A percentile compares a stretch with the other conserved stretches of the same genome.
Conservation (phyloP, 805 yeast species). For the Candida endomychidarum region DNA sequence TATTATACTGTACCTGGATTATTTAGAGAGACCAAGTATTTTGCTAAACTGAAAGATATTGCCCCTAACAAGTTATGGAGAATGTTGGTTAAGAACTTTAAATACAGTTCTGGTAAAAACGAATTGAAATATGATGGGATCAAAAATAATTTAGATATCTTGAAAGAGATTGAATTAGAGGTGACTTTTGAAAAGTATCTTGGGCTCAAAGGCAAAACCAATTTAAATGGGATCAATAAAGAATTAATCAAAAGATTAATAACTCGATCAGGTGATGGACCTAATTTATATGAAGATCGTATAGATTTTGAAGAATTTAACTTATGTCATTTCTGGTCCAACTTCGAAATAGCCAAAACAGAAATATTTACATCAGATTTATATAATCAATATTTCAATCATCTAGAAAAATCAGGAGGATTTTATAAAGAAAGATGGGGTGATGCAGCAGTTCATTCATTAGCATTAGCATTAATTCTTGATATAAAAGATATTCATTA, state of each 20-base stretch:
- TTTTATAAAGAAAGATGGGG: constrained; percentile 96
- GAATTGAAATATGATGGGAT: constrained; percentile 24
- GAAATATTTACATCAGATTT: constrained; percentile 66
- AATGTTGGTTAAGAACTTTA: constrained; percentile 48
- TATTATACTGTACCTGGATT: constrained; percentile 80
- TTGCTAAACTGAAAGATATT: constrained; percentile 46
- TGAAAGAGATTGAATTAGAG: constrained; percentile 27
- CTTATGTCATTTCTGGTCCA: constrained; percentile 88
- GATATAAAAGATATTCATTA: constrained; percentile 75
- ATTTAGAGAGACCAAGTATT: constrained; percentile 69
- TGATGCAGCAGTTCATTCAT: constrained; percentile 91
- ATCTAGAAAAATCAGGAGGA: constrained; percentile 73
- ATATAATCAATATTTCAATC: constrained; percentile 67
- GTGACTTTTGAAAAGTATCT: constrained; percentile 25
- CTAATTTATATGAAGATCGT: constrained; percentile 47
- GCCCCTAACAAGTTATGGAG: constrained; percentile 68
- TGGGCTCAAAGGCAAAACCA: constrained; percentile 20
- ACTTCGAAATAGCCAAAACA: constrained; percentile 86
- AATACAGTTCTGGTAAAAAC: constrained; percentile 24
- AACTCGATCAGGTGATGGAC: constrained; percentile 31
- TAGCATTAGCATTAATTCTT: constrained; percentile 78
- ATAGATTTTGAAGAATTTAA: constrained; percentile 70
- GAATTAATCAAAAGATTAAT: constrained; percentile 39
- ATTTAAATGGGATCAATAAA: constrained; percentile 21
- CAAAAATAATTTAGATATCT: constrained; percentile 20